phyloP scores from a whole-genome alignment of 768 basidiomycete species.

The Lentinula edodes region DNA sequence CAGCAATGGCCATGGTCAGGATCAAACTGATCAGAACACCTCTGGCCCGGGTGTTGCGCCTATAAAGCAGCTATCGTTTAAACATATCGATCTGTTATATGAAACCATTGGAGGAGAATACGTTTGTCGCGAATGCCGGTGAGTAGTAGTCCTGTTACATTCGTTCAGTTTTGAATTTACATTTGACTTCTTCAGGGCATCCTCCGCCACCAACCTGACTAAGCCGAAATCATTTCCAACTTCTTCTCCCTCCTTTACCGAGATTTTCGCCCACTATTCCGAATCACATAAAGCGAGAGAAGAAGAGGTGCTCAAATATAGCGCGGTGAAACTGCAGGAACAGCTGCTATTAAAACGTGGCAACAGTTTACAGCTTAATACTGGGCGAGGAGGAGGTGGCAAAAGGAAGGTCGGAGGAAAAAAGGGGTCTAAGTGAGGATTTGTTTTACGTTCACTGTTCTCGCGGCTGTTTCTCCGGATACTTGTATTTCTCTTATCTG shows the following conservation, averaged over 20 bases:
- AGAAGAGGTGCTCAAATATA: constrained; percentile 3
- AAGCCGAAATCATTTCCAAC: constrained; percentile 4
- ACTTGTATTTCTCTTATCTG: too few relatives aligned
- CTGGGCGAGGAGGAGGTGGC: neutral
- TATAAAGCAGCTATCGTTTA: neutral
- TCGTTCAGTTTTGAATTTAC: neutral
- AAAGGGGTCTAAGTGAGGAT: too few relatives aligned
- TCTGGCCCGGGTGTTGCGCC: neutral
- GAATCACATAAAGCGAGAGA: constrained; percentile 1
- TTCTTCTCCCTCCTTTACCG: neutral
- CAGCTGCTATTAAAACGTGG: neutral
- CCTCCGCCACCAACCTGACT: neutral
- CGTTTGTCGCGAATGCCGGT: constrained; percentile 5
- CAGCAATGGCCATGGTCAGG: neutral
- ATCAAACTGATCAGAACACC: neutral
- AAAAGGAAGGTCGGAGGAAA: neutral
- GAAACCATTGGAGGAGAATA: constrained; percentile 4
- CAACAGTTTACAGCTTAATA: too few relatives aligned
- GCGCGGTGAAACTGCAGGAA: neutral
- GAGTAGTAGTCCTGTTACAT: neutral
- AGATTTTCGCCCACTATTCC: neutral
- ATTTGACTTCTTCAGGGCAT: neutral
- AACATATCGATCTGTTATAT: constrained; percentile 2
- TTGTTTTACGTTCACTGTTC: too few relatives aligned
- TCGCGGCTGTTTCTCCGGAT: too few relatives aligned